Evolutionary conservation across 805 yeast genomes (phyloP), one percentile per base, ranked within the genome.

Genomic region (Pichia paraexigua): DNA sequence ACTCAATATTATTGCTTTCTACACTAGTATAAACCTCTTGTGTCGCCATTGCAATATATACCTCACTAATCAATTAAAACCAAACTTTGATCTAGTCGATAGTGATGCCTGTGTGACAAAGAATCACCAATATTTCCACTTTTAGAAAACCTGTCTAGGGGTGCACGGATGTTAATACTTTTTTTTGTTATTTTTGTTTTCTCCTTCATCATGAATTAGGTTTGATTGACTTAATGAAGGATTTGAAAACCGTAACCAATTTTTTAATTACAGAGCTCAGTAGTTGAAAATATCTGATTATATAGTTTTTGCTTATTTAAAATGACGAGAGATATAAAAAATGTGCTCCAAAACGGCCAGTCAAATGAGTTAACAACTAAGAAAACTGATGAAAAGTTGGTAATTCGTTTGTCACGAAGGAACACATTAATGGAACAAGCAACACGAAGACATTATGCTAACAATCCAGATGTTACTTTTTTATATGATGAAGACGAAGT

Each of bases 391-490:
- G n/a, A 41, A 8, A 48, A 49, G 30, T 50, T 51, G 11, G 49
- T 55, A 24, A 50, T 59, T n/a, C 51, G 58, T 11, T 40, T 54
- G 25, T 55, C 60, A 5, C 53, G 51, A 35, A 27, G 48, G 22
- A 58, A 58, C 11, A 64, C 66, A 5, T 56, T 62, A 24, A 49
- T 63, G 43, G 58, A 63, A 42, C 50, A 56, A 40, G 63, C 65
- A 1, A 55, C 54, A 24, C 49, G 57, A 20, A 53, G 53, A 41
- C 56, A 62, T 6, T 61, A 59, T 47, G 55, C 56, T 13, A 51
- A 57, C 37, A 49, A 54, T 43, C 49, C 58, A 18, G 44, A 49
- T 37, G 59, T 56, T 37, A 50, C 44, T 35, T 55, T 60, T 45
- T 37, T 49, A 13, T 48, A 47, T n/a, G 52, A 45, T 18, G 60